phyloP scores from a whole-genome alignment of 164 flowering plant genomes.

The Tetrastigma voinierianum region DNA sequence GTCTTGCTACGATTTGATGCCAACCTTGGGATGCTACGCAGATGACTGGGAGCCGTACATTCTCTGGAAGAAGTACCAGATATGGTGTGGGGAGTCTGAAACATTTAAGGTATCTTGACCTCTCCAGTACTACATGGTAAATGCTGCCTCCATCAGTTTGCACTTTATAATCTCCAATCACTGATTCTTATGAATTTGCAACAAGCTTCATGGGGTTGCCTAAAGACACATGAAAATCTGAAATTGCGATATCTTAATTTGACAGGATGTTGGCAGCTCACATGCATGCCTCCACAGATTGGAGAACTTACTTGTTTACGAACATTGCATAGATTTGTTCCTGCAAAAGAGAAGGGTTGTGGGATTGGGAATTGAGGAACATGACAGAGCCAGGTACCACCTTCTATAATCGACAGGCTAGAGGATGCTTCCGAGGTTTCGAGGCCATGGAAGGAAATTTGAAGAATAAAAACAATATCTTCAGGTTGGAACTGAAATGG shows the following conservation, averaged over 20 bases:
- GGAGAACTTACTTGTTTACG: constrained; percentile 5
- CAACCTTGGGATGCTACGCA: not conserved
- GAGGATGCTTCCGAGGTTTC: not conserved
- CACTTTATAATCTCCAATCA: constrained; percentile 4
- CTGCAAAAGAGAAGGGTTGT: not conserved
- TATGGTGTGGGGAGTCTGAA: not conserved
- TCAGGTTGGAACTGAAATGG: constrained; percentile 3
- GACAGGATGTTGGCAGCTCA: not conserved
- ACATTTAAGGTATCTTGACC: constrained; percentile 3
- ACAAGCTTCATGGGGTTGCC: not conserved
- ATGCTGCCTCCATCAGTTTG: constrained; percentile 5
- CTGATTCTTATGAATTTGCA: constrained; percentile 5
- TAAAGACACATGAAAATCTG: not conserved
- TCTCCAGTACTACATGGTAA: not conserved
- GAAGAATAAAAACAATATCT: not conserved
- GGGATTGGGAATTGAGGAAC: constrained; percentile 1
- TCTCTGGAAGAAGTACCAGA: not conserved
- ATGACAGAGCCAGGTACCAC: not conserved
- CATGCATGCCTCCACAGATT: constrained; percentile 2
- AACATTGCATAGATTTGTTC: constrained; percentile 3
- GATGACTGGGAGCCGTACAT: not conserved
- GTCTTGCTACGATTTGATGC: not conserved
- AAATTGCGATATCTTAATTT: constrained; percentile 3
- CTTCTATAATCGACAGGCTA: constrained; percentile 6
- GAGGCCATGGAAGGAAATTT: not conserved